Base-by-base conservation (phyloP, 192 early-diverging fungal genomes). In the Coemansia sp. region DNA sequence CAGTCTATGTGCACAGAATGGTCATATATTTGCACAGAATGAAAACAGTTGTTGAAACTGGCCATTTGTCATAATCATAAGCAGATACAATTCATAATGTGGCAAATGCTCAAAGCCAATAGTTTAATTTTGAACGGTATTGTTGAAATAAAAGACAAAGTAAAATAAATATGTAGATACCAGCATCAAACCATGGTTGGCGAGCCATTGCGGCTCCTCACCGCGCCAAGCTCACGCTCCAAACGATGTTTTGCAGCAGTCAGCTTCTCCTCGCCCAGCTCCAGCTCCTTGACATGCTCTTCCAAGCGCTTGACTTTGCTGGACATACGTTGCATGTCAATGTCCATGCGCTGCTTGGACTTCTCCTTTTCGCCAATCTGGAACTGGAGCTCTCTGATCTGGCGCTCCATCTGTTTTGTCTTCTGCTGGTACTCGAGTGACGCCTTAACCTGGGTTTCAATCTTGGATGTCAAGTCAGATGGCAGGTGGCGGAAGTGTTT, bases 371-470 rank as follows among this genome's bases (percentile, higher is more conserved):
- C 94, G 37, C 81, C 74, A 9, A 96, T 71, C 67, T 95, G 92
- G 81, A 92, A 92, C 77, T 95, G 93, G 60, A 95, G 79, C 78
- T 95, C 93, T 16, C 92, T 86, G 67, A 95, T 87, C 62, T 87
- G 84, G 62, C 94, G 85, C 68, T 96, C 94, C 42, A 81, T 71
- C 75, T 81, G 71, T 53, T 77, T 76, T 38, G 71, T 44, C 58
- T 71, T 80, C 41, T 77, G 83, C 74, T 81, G 70, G 53, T 69
- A 66, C 63, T 83, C 81, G 10, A 78, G 61, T 6, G 82, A 72
- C 39, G 70, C 67, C 74, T 84, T 79, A 44, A 72, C 73, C 65
- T 78, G 74, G 11, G 73, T 55, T 59, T 84, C 77, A 49, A 76
- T 72, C 11, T 61, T 61, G 10, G 72, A 43, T 11, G 75, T 66